These are phyloP conservation scores for Yamadazyma olivae DNA, from an alignment of 805 yeast species.

Conservation along the genomic window DNA sequence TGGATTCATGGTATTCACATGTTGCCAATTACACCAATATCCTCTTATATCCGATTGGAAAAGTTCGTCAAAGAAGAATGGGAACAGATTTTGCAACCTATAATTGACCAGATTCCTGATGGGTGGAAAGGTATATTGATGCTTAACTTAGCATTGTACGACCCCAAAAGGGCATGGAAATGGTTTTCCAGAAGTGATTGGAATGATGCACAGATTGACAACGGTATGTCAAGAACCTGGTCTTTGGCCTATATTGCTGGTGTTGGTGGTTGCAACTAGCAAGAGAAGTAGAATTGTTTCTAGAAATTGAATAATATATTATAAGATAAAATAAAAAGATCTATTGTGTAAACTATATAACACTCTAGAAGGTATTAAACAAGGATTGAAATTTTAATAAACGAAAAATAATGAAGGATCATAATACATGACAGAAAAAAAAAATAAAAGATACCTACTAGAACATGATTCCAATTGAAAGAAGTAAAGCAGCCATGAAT, in stretches of 20 bases:
- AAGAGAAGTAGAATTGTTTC: too few species aligned
- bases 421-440: too few species aligned
- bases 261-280: constrained; percentile 25
- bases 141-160: constrained; percentile 70
- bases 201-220: constrained; percentile 58
- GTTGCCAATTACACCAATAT: constrained; percentile 67
- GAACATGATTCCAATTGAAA: too few species aligned
- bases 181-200: constrained; percentile 51
- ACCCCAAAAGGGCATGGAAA: constrained; percentile 50
- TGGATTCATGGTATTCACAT: constrained; percentile 80
- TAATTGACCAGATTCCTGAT: constrained; percentile 49
- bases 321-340: too few species aligned
- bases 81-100: constrained; percentile 45
- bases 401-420: too few species aligned
- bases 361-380: too few species aligned
- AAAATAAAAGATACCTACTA: too few species aligned
- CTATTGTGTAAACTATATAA: too few species aligned
- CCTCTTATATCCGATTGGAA: constrained; percentile 55
- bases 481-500: too few species aligned
- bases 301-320: too few species aligned
- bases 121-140: constrained; percentile 76
- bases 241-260: constrained; percentile 73
- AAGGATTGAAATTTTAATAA: too few species aligned
- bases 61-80: constrained; percentile 63
- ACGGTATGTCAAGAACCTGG: constrained; percentile 88